These are phyloP conservation scores for Medicago truncatula DNA, from an alignment of 306 rosid species.

Conservation along the genomic window MtrunA17r5.0-ANR NC_053043.1:47330501-47331000, in stretches of 20 bases:
- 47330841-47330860: too few relatives aligned
- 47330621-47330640: slow-evolving; percentile 2
- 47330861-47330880: too few relatives aligned
- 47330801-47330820: neutral
- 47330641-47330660: neutral
- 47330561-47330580: neutral
- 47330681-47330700: neutral
- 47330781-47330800: neutral
- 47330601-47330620: neutral
- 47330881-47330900: too few relatives aligned
- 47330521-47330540: neutral
- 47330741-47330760: too few relatives aligned
- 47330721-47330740: neutral
- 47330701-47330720: neutral
- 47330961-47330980: neutral
- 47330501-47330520: neutral
- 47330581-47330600: neutral
- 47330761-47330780: too few relatives aligned
- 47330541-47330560: neutral
- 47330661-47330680: neutral
- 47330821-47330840: neutral
- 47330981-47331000: neutral
- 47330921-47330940: too few relatives aligned
- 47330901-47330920: too few relatives aligned
- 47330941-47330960: neutral